Percentiles rank a stretch among this genome's conserved stretches.
Evolutionary conservation across 1,284 basidiomycete genomes (phyloP).

Genomic region (Marasmius sp.): DNA sequence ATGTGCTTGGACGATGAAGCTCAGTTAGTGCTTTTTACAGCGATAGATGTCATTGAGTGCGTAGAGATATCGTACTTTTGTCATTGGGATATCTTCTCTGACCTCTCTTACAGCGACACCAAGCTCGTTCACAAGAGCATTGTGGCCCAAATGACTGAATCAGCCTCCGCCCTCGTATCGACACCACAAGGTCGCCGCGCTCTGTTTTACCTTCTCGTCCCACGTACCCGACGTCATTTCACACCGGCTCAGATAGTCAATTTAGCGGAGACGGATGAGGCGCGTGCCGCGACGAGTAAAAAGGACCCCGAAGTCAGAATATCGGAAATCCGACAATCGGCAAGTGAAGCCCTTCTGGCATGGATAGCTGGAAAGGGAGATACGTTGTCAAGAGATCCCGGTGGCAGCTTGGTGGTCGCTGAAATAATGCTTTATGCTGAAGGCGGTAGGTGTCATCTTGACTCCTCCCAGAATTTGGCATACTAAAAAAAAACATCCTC

Average conservation of each 20-base stretch:
- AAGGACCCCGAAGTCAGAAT: constrained; percentile 37
- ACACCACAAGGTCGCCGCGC: constrained; percentile 72
- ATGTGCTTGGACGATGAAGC: constrained; percentile 87
- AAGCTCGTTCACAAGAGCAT: constrained; percentile 82
- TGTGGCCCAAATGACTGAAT: constrained; percentile 58
- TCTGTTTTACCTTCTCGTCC: constrained; percentile 78
- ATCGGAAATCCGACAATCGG: constrained; percentile 50
- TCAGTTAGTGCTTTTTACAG: constrained; percentile 84
- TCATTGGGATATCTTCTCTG: constrained; percentile 10
- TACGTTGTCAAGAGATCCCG: constrained; percentile 68
- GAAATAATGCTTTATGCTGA: constrained; percentile 83
- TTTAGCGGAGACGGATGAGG: constrained; percentile 70
- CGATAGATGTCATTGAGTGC: constrained; percentile 84
- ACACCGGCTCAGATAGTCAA: constrained; percentile 73
- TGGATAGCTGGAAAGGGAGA: constrained; percentile 64
- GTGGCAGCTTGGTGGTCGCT: constrained; percentile 71
- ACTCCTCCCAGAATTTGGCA: not conserved
- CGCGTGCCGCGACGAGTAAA: constrained; percentile 72
- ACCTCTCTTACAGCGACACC: constrained; percentile 62
- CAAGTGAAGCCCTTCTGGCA: constrained; percentile 67
- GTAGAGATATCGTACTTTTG: constrained; percentile 21
- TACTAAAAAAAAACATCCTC: not conserved
- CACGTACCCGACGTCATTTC: constrained; percentile 78
- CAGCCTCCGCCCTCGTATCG: constrained; percentile 54
- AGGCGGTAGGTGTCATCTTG: constrained; percentile 56